Percentiles rank a stretch among this genome's conserved stretches.
Evolutionary conservation across 2,329 filamentous ascomycete species (phyloP).

Genomic region (Epichloe scottii): DNA sequence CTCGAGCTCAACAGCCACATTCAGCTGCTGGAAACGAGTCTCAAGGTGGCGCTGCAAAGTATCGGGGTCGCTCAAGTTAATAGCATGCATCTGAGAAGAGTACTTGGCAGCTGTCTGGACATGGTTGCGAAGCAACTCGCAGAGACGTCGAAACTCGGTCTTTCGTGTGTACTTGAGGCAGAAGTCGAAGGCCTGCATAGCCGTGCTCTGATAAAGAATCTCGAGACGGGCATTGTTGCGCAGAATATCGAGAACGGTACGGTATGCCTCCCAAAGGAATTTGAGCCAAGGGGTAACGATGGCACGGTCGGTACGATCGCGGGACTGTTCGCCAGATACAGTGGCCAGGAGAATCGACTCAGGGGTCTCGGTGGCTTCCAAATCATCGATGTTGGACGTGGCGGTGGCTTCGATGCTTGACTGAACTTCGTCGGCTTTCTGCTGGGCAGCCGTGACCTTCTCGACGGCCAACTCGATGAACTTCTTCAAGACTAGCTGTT

Average conservation of each 20-base stretch:
- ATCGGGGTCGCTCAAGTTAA: constrained; percentile 95
- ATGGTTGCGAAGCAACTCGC: constrained; percentile 95
- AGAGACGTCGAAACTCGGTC: constrained; percentile 97
- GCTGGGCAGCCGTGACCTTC: constrained; percentile 91
- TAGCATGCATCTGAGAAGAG: constrained; percentile 97
- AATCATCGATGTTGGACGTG: constrained; percentile 72
- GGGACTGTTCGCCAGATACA: constrained; percentile 93
- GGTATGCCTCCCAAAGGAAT: constrained; percentile 98
- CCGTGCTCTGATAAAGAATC: constrained; percentile 95
- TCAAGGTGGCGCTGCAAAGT: constrained; percentile 95
- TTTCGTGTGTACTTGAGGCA: constrained; percentile 97
- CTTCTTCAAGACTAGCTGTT: constrained; percentile 78
- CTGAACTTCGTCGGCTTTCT: constrained; percentile 92
- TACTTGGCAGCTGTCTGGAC: constrained; percentile 99
- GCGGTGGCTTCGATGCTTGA: constrained; percentile 64
- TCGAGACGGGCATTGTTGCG: constrained; percentile 98
- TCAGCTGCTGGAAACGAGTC: constrained; percentile 95
- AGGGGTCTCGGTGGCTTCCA: constrained; percentile 93
- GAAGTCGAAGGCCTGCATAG: constrained; percentile 97
- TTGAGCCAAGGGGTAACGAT: constrained; percentile 99
- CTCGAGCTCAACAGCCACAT: constrained; percentile 94
- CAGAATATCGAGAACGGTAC: constrained; percentile 93
- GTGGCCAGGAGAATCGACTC: constrained; percentile 97
- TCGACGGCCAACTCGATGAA: constrained; percentile 96
- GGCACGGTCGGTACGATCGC: constrained; percentile 92